Evolutionary conservation across 2,329 filamentous ascomycete genomes (phyloP).

Genomic region (Sclerotiophoma versabilis): DNA sequence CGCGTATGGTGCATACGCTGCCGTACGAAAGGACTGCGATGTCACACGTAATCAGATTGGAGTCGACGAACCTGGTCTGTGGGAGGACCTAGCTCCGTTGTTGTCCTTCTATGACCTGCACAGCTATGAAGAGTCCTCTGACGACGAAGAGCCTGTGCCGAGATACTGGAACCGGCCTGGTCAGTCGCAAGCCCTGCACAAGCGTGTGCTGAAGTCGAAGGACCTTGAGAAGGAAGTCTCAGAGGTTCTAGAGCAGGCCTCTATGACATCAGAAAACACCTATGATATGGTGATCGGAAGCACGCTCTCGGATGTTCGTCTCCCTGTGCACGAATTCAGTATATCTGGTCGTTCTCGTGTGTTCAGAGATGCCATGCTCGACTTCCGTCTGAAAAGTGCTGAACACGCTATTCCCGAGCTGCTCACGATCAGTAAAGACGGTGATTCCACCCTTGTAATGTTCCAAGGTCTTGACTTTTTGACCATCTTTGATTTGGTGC

Average conservation of each 20-base stretch:
- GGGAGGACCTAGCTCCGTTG: conserved; percentile 75
- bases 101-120: conserved; percentile 70
- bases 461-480: conserved; percentile 78
- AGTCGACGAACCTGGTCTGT: conserved; percentile 72
- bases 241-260: conserved; percentile 50
- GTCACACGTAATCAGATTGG: conserved; percentile 76
- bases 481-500: conserved; percentile 77
- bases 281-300: conserved; percentile 59
- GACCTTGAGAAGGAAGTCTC: conserved; percentile 70
- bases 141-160: conserved; percentile 55
- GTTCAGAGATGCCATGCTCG: conserved; percentile 66
- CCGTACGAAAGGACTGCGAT: conserved; percentile 82
- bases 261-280: conserved; percentile 50
- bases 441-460: conserved; percentile 64
- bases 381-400: conserved; percentile 60
- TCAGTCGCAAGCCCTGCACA: conserved; percentile 60
- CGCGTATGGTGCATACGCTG: conserved; percentile 87
- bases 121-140: conserved; percentile 49
- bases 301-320: conserved; percentile 69
- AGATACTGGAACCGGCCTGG: conserved; percentile 59
- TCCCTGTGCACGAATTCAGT: conserved; percentile 86
- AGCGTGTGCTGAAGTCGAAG: conserved; percentile 66
- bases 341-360: conserved; percentile 75
- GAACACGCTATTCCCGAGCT: conserved; percentile 67
- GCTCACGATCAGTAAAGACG: conserved; percentile 62